Base-by-base conservation (phyloP, 257 asterid species). In the Solanum phureja region DNA sequence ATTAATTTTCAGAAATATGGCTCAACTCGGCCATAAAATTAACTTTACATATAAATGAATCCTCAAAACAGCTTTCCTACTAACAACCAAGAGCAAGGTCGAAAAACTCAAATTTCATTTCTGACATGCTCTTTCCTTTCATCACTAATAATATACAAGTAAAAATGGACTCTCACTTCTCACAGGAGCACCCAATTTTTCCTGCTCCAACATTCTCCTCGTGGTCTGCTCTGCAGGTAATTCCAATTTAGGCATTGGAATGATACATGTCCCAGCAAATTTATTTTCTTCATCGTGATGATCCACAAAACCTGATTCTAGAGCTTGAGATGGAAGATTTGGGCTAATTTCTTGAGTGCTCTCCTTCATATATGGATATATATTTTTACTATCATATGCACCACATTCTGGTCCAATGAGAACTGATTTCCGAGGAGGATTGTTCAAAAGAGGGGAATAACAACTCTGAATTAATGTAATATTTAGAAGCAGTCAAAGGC, bases 371-470 rank as follows among this genome's bases (percentile, higher is more conserved):
- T 40, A 40, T 40, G 11, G 44, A 90, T 34, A 19, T 34, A 19
- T 10, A 38, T 38, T 75, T 60, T 7, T 31, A 34, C 72, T 7
- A 16, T 44, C 82, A 37, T n/a, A 83, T 27, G 76, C 85, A 79
- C 72, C 87, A 87, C 89, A 88, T 69, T 89, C 91, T 31, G 92
- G 83, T 74, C 92, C 91, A 81, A 90, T 24, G 3, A 92, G 89
- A 18, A 92, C 90, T 38, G 42, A 86, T 83, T 92, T 92, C 75
- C 81, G 88, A 27, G 93, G 92, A 81, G 93, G 88, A 87, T 76
- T 52, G 16, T 88, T 91, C 87, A 90, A 62, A 87, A 91, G 92
- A 71, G 84, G 86, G n/a, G 91, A 89, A 79, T 91, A 91, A 82
- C 18, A 64, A 82, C 83, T 75, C 88, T 88, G 23, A 71, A 85